Evolutionary conservation across 2,329 filamentous ascomycete species (phyloP).

Genomic region (Colletotrichum zoysiae): DNA sequence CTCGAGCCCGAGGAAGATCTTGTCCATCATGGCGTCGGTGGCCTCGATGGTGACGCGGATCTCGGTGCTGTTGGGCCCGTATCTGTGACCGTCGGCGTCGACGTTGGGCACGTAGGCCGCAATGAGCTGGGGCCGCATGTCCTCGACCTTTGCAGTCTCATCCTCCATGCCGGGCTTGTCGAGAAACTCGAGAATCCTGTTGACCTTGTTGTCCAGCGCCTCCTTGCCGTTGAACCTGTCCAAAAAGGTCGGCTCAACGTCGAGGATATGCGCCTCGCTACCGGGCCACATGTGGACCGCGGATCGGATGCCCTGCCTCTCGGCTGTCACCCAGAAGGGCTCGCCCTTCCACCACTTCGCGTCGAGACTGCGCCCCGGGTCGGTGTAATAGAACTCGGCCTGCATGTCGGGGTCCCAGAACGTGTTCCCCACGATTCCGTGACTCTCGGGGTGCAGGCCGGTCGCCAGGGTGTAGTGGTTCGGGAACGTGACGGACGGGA

Average conservation of each 20-base stretch:
- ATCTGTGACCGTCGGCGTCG: constrained; percentile 86
- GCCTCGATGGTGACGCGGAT: constrained; percentile 80
- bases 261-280: constrained; percentile 85
- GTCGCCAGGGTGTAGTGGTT: constrained; percentile 96
- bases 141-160: constrained; percentile 59
- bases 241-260: constrained; percentile 81
- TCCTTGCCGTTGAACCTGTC: constrained; percentile 89
- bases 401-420: constrained; percentile 88
- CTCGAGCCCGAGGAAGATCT: constrained; percentile 81
- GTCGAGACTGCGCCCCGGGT: constrained; percentile 80
- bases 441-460: constrained; percentile 90
- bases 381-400: constrained; percentile 90
- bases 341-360: constrained; percentile 96
- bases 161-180: constrained; percentile 83
- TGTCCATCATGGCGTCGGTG: constrained; percentile 87
- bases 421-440: constrained; percentile 92
- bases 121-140: constrained; percentile 87
- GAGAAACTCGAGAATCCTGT: constrained; percentile 83
- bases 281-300: constrained; percentile 99
- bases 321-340: constrained; percentile 93
- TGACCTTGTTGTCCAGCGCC: constrained; percentile 78
- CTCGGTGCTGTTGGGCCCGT: constrained; percentile 95
- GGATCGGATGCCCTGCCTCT: constrained; percentile 80
- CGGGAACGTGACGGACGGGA: constrained; percentile 96
- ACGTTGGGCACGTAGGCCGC: constrained; percentile 96